Base-by-base conservation (phyloP, 257 asterid species). In the Primulina huaijiensis region DNA sequence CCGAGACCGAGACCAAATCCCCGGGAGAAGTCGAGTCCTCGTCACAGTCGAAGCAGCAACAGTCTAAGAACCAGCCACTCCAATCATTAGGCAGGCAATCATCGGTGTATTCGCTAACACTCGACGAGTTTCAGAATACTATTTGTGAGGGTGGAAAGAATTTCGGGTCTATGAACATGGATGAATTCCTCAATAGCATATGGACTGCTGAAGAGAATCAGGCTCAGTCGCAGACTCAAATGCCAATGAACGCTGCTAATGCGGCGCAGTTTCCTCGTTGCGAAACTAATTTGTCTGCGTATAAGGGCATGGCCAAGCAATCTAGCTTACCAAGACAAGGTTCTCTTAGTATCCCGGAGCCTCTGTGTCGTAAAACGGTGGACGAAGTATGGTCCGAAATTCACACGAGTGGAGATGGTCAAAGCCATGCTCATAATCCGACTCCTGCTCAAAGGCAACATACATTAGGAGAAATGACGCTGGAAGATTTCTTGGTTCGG, bases 151-250 rank as follows among this genome's bases (percentile, higher is more conserved):
- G 82, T 1, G 96, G 96, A 62, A 92, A 88, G 88, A 85, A 83
- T 37, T 88, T 89, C 9, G 92, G 96, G 11, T 92, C 98, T 0
- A 89, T 92, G 96, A 92, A 89, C 76, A 92, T 92, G 97, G 97
- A 92, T 14, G 97, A 92, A 62, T 92, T 92, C 80, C 87, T 92
- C 74, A 92, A 86, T 77, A 89, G 90, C 83, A 88, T 89, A 67
- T 92, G 96, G 96, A 88, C 86, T 0, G 96, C 96, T 1, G 96
- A 92, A 71, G 98, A 92, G 67, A 84, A 86, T 61, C 94, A 86
- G 59, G 87, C 88, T 2, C 91, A 84, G 3, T 79, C 74, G 0
- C 81, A 80, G 6, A 37, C 19, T 2, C 86, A 84, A 1, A 27
- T 46, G 1, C 14, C 77, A 3, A 65, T 31, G 38, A 31, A 34